These are phyloP conservation scores for Beauveria asiatica DNA, from an alignment of 2,329 filamentous ascomycete genomes.

Conservation along the genomic window DNA sequence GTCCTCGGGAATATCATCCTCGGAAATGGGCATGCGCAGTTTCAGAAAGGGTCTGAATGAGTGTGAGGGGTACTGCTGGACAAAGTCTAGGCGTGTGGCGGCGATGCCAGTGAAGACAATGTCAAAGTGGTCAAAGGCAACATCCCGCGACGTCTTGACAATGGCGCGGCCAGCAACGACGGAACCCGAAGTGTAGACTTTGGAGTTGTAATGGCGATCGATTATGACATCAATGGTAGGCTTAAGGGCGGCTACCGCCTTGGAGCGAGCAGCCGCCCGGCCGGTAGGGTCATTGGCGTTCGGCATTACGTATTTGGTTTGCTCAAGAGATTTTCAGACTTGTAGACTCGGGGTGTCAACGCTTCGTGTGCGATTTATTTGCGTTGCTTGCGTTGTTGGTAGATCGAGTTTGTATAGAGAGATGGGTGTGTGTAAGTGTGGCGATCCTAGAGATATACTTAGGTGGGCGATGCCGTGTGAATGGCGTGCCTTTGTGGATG, in stretches of 20 bases:
- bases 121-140: conserved; percentile 42
- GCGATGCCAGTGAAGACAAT: conserved; percentile 44
- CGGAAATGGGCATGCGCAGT: conserved; percentile 43
- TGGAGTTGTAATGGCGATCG: conserved; percentile 44
- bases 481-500: not conserved
- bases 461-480: not conserved
- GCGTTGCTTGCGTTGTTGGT: not conserved
- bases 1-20: conserved; percentile 37
- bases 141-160: conserved; percentile 36
- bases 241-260: conserved; percentile 11
- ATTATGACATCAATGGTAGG: conserved; percentile 37
- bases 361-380: not conserved
- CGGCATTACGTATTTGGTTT: conserved; percentile 1
- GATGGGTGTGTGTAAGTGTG: not conserved
- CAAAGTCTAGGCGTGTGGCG: conserved; percentile 42
- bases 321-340: too few relatives aligned
- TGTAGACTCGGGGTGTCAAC: too few relatives aligned
- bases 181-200: conserved; percentile 48
- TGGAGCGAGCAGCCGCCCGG: conserved; percentile 12
- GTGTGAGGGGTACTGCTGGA: conserved; percentile 38
- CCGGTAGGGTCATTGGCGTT: conserved; percentile 5
- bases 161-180: conserved; percentile 40
- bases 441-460: not conserved
- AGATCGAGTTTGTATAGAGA: not conserved
- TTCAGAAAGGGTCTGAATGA: conserved; percentile 47